Evolutionary conservation across 257 asterid genomes (phyloP), one percentile per base, ranked within the genome.

Genomic region (Eucommia ulmoides): DNA sequence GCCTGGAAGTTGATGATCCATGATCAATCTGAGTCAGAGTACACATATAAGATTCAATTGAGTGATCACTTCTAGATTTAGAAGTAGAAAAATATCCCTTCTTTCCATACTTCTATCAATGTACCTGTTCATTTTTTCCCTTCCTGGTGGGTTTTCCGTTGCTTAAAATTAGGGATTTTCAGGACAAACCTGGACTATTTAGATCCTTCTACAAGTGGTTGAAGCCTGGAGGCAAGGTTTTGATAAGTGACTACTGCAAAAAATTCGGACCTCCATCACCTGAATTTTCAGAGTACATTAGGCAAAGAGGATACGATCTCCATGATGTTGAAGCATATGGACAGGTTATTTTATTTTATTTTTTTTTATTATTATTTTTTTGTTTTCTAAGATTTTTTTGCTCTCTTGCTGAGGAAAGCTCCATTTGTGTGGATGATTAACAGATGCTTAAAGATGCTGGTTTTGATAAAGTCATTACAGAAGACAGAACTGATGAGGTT

Each of bases 371-470:
- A 7, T 10, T 2, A 12, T 7, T 25, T n/a, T n/a, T n/a, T n/a
- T n/a, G n/a, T n/a, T n/a, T n/a, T n/a, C n/a, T n/a, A n/a, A n/a
- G n/a, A n/a, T n/a, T n/a, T n/a, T n/a, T n/a, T n/a, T n/a, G n/a
- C n/a, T n/a, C n/a, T n/a, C n/a, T n/a, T n/a, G n/a, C 8, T 29
- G 38, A 29, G 12, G 7, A 29, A 29, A 29, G 38, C 12, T 29
- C 38, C 12, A 7, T 29, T 29, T 29, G 8, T 29, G 8, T 29
- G 7, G 7, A 5, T 5, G 12, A 5, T 5, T 49, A 52, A 29
- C 70, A 91, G 99, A 91, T 91, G 95, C 96, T 91, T 48, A 60
- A 67, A 42, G 89, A 83, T 74, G 95, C 94, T 44, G 96, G 96
- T 54, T 91, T 86, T 62, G 66, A 55, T 24, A 83, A 86, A 33